Base-by-base conservation (phyloP, 352 stramenopile genomes). In the Achlya hypogyna region DNA sequence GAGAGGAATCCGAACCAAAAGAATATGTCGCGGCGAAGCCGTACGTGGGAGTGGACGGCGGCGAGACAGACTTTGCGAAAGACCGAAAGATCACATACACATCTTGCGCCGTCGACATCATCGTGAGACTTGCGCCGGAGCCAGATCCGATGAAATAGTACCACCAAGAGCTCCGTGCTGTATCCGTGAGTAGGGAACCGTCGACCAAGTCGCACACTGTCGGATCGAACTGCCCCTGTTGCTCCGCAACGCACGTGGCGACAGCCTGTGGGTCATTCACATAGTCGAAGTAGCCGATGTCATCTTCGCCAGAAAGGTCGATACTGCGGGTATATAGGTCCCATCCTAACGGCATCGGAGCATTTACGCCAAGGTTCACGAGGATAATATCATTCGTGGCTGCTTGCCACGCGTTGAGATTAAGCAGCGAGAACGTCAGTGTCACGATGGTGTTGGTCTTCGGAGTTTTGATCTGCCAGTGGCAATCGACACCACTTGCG, bases 1-100 rank as follows among this genome's bases (percentile, higher is more conserved):
- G 31, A 14, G 25, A 18, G n/a, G 20, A 5, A 4, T 10, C 3
- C 27, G 60, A 40, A 67, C 60, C 60, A 22, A 67, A 67, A 20
- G 40, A 40, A 34, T 67, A 67, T 14, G 60, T 31, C 10, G 51
- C 28, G n/a, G 35, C 22, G 12, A 67, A 35, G 51, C 60, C 60
- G 43, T 54, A 67, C 10, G 43, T 22, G 28, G 20, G 22, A 42
- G 6, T 28, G 5, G 18, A 10, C 40, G 28, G 5, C 25, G 0
- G 5, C 23, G 12, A 42, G 14, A 22, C 14, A 25, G 27, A 52
- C 60, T 58, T 58, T 3, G 42, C 18, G 28, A 67, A 67, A 2
- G 60, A 58, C 2, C 60, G 60, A 22, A 51, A 67, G 22, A 67
- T 58, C 9, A 67, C 25, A n/a, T 58, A 67, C 4, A 67, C 23